These are phyloP conservation scores for Saccharomycopsis hybrid DNA, from an alignment of 1,139 yeast genomes.

Conservation along the genomic window DNA sequence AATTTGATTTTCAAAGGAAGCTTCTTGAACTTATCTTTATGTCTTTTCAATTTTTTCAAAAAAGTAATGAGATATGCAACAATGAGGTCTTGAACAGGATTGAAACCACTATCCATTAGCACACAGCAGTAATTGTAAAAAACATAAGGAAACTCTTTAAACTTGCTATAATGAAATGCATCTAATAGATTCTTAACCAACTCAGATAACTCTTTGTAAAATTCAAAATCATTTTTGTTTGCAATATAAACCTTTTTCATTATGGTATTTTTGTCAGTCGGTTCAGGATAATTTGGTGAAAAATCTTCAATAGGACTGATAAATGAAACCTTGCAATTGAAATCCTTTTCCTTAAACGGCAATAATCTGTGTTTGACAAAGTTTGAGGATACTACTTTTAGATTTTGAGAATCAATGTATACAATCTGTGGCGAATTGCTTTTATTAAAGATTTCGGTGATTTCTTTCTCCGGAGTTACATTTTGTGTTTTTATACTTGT, in stretches of 20 bases:
- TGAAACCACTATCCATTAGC: constrained; percentile 19
- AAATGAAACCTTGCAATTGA: constrained; percentile 18
- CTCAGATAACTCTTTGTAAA: constrained; percentile 11
- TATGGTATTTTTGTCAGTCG: neutral
- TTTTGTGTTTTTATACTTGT: no score
- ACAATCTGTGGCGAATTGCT: neutral
- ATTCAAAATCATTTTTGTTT: constrained; percentile 6
- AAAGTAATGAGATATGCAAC: constrained; percentile 14
- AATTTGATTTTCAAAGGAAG: constrained; percentile 14
- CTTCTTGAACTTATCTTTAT: constrained; percentile 1
- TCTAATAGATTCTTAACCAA: constrained; percentile 6
- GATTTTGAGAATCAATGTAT: constrained; percentile 16
- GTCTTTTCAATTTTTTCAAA: constrained; percentile 7
- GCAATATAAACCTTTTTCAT: constrained; percentile 12
- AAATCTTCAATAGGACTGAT: constrained; percentile 1
- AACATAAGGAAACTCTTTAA: constrained; percentile 15
- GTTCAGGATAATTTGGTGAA: neutral
- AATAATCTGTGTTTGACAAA: constrained; percentile 8
- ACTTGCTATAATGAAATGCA: constrained; percentile 5
- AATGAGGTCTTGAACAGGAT: constrained; percentile 17
- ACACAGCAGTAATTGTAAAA: constrained; percentile 16
- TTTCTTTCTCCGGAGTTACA: neutral
- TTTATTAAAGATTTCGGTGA: constrained; percentile 1
- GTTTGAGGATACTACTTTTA: neutral
- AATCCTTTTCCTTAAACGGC: constrained; percentile 18